Percentiles rank a stretch among this genome's conserved stretches.
These are phyloP conservation scores for Diplogelasinospora grovesii DNA, from an alignment of 495 filamentous ascomycete genomes.

Conservation along the genomic window DNA sequence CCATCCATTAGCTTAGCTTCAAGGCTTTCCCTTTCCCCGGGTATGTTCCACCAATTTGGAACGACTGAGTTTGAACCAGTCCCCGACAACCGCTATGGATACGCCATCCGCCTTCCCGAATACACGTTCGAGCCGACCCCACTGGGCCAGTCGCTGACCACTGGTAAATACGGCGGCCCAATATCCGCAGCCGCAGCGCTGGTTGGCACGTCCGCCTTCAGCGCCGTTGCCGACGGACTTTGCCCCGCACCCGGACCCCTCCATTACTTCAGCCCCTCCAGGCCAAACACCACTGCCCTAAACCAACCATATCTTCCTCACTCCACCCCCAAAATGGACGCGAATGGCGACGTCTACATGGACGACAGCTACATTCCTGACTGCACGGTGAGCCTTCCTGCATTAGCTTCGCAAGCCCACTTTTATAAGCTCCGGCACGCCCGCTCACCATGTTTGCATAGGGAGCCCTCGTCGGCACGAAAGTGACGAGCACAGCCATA, in stretches of 20 bases:
- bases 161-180: slow-evolving; percentile 10
- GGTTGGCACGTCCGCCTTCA: slow-evolving; percentile 23
- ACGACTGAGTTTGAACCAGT: too few relatives aligned
- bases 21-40: background rate
- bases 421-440: too few relatives aligned
- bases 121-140: slow-evolving; percentile 40
- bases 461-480: slow-evolving; percentile 78
- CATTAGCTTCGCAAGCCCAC: too few relatives aligned
- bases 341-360: slow-evolving; percentile 32
- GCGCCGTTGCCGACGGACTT: slow-evolving; percentile 16
- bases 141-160: slow-evolving; percentile 29
- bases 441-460: slow-evolving; percentile 31
- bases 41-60: too few relatives aligned
- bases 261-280: slow-evolving; percentile 19
- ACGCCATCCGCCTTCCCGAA: slow-evolving; percentile 33
- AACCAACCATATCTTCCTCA: slow-evolving; percentile 4
- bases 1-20: background rate
- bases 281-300: slow-evolving; percentile 14
- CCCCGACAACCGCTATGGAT: slow-evolving; percentile 28
- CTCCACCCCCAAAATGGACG: slow-evolving; percentile 33
- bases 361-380: too few relatives aligned
- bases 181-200: slow-evolving; percentile 8
- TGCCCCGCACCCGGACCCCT: slow-evolving; percentile 28
- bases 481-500: slow-evolving; percentile 69
- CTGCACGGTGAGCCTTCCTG: too few relatives aligned